A percentile compares a stretch with the other conserved stretches of the same genome.
Conservation (phyloP, 495 filamentous ascomycete species). For the Xylona heveae region DNA sequence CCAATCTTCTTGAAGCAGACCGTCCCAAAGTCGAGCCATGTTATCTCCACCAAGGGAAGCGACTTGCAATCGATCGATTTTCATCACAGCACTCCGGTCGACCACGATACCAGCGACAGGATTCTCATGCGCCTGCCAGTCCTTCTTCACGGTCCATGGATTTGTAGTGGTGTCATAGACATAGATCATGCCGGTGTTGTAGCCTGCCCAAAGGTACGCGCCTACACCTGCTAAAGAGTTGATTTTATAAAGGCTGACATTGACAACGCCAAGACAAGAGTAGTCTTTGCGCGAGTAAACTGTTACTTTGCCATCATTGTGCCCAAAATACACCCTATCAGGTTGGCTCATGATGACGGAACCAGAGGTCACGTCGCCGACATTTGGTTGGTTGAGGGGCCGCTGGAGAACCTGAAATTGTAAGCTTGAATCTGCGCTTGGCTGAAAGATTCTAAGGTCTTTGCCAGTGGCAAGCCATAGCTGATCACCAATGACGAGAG, state of each 20-base stretch:
- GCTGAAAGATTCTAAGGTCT: constrained; percentile 66
- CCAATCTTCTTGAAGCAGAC: constrained; percentile 85
- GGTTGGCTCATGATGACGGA: constrained; percentile 51
- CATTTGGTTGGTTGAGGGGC: constrained; percentile 40
- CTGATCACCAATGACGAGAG: constrained; percentile 55
- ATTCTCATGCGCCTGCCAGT: constrained; percentile 78
- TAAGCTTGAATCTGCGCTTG: constrained; percentile 37
- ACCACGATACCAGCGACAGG: constrained; percentile 56
- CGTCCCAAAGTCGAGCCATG: constrained; percentile 74
- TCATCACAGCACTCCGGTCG: constrained; percentile 71
- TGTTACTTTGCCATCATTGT: constrained; percentile 82
- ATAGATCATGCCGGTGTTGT: constrained; percentile 86
- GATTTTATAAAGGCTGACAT: constrained; percentile 85
- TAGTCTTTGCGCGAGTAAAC: constrained; percentile 65
- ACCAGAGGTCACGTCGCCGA: constrained; percentile 79
- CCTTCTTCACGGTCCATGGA: constrained; percentile 81
- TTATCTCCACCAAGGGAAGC: constrained; percentile 81
- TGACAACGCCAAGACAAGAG: constrained; percentile 53
- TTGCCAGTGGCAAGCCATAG: constrained; percentile 83
- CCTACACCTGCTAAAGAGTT: constrained; percentile 71
- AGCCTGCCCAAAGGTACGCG: constrained; percentile 77
- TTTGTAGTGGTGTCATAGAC: constrained; percentile 68
- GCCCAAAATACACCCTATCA: constrained; percentile 73
- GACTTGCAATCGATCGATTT: constrained; percentile 65
- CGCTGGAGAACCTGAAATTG: constrained; percentile 51